A percentile compares a stretch with the other conserved stretches of the same genome.
These are phyloP conservation scores for Nitzschia inconspicua DNA, from an alignment of 108 stramenopile species.

Conservation along the genomic window DNA sequence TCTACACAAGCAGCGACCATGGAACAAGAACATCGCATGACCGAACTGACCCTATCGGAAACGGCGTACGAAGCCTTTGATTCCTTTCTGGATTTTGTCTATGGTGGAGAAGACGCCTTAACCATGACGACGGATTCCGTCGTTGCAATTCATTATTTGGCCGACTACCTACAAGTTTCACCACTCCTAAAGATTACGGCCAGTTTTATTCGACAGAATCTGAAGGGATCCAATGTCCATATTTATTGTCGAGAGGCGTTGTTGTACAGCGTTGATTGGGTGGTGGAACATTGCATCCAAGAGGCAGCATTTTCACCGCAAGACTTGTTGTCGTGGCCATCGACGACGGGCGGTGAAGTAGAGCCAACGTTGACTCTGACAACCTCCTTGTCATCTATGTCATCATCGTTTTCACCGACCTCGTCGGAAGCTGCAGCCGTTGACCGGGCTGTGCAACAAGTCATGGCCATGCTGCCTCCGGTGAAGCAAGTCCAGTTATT, in stretches of 20 bases:
- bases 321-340: neutral
- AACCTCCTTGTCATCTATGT: neutral
- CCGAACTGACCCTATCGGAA: conserved; percentile 11
- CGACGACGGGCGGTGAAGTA: no score
- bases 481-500: neutral
- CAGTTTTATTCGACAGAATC: neutral
- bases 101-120: neutral
- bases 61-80: conserved; percentile 22
- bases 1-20: neutral
- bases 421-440: neutral
- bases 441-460: no score
- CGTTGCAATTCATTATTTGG: neutral
- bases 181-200: neutral
- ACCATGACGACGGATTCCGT: neutral
- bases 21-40: conserved; percentile 8
- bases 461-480: neutral
- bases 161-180: neutral
- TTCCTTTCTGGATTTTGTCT: conserved; percentile 29
- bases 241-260: neutral
- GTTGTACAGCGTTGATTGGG: conserved; percentile 4
- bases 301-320: neutral
- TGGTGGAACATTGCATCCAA: neutral
- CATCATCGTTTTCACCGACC: neutral
- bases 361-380: no score
- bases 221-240: neutral